Evolutionary conservation across 2,329 filamentous ascomycete species (phyloP).

Genomic region (Pseudocercospora macadamiae): DNA sequence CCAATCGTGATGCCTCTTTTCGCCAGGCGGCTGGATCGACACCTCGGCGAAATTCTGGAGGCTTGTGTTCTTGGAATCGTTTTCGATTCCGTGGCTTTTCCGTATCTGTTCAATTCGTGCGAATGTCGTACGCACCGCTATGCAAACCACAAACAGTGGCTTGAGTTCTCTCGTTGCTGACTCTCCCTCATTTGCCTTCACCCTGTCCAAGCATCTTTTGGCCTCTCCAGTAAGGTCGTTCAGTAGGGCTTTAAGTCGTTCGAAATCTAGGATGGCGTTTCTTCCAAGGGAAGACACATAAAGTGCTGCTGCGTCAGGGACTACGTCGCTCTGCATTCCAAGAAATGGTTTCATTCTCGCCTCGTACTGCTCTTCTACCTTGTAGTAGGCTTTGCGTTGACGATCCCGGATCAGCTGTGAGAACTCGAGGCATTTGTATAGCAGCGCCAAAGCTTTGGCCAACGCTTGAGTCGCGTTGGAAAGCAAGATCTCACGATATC

Average conservation of each 20-base stretch:
- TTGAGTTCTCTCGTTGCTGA: conserved; percentile 35
- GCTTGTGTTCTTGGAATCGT: background rate
- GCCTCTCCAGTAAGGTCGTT: background rate
- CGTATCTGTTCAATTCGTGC: conserved; percentile 27
- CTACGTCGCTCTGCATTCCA: conserved; percentile 63
- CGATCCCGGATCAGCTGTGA: background rate
- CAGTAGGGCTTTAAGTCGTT: background rate
- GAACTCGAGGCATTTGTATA: background rate
- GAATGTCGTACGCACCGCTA: conserved; percentile 34
- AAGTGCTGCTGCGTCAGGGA: conserved; percentile 4
- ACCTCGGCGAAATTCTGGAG: conserved; percentile 35
- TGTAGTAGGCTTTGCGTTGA: conserved; percentile 61
- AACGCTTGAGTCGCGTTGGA: background rate
- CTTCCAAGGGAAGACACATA: background rate
- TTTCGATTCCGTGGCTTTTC: conserved; percentile 27
- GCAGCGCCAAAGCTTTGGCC: background rate
- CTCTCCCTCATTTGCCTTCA: background rate
- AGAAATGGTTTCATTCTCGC: conserved; percentile 86
- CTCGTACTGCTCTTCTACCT: conserved; percentile 72
- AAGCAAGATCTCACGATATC: background rate
- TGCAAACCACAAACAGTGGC: conserved; percentile 38
- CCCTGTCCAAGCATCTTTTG: background rate
- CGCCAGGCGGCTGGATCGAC: conserved; percentile 40
- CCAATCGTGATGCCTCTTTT: conserved; percentile 47
- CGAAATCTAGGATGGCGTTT: background rate